Conservation (phyloP, 176 grass and related monocot genomes). For the Hyparrhenia diplandra region DNA sequence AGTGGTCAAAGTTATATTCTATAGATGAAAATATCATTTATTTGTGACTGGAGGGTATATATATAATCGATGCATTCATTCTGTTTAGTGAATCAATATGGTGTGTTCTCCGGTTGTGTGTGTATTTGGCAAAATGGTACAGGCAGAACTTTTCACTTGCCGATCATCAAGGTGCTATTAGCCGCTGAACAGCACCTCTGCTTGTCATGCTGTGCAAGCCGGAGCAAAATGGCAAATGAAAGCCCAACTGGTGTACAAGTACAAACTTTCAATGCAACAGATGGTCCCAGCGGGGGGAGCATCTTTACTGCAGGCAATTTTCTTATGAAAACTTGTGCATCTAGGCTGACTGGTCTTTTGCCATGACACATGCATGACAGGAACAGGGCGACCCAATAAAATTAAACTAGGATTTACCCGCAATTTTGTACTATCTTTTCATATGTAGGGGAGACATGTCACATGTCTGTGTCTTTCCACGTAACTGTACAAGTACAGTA, state of each 20-base stretch:
- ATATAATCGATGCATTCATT: too few relatives aligned
- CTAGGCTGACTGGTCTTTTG: slow-evolving; percentile 20
- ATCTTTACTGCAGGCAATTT: not conserved
- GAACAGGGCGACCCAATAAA: not conserved
- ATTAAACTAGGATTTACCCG: not conserved
- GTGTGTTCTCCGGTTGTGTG: too few relatives aligned
- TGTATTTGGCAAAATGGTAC: too few relatives aligned
- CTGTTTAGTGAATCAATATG: too few relatives aligned
- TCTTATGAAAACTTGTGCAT: not conserved
- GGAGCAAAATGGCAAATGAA: too few relatives aligned
- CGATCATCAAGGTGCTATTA: too few relatives aligned
- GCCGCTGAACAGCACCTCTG: too few relatives aligned
- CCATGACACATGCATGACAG: not conserved
- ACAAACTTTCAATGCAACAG: not conserved
- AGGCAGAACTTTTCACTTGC: too few relatives aligned
- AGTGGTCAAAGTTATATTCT: not conserved
- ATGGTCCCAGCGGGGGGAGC: not conserved
- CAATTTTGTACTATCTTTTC: not conserved
- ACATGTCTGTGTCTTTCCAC: not conserved
- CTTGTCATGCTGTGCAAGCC: too few relatives aligned
- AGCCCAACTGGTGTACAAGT: not conserved
- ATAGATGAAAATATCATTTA: too few relatives aligned
- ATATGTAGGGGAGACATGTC: not conserved
- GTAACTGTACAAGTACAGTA: not conserved
- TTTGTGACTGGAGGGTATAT: too few relatives aligned